Evolutionary conservation across 768 basidiomycete species (phyloP), one percentile per base, ranked within the genome.

Genomic region (Chlorophyllum brunneum): DNA sequence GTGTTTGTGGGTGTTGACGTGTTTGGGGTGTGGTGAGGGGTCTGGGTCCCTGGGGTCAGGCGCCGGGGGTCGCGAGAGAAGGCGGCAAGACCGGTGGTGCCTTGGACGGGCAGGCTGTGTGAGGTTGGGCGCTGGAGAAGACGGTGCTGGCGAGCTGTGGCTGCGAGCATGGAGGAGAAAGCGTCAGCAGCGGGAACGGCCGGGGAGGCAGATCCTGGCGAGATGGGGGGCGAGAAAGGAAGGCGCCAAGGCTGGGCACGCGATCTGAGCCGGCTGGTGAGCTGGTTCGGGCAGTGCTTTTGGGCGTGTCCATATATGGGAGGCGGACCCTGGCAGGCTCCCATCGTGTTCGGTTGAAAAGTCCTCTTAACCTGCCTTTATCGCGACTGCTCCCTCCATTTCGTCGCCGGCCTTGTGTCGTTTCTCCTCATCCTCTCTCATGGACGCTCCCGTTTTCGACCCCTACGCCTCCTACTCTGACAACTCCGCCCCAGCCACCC

Each of bases 401-500:
- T 48, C 36, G 27, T 48, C 30, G 39, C 49, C 48, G 30, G 40
- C 49, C 36, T 38, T 38, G 45, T 48, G 47, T 48, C 47, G 47
- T 48, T 38, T 37, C 24, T 54, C 56, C 36, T 44, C 44, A n/a
- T n/a, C 44, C 56, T 43, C 34, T 43, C 51, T 54, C 53, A 77
- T 78, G 76, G 75, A 76, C 61, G 65, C 73, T 56, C 65, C 74
- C 57, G 59, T 66, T 44, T 87, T 85, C 67, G 82, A 85, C 71
- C 66, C 72, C 5, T 86, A 83, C 68, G 70, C 79, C 45, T 75
- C 82, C 58, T 84, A 83, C 72, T 81, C 82, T 51, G 82, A 85
- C 71, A 77, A 82, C 56, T 85, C 80, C 45, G 73, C 85, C 1
- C 87, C 88, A 2, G 79, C 86, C 50, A 89, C 88, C 0, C 88